Base-by-base conservation (phyloP, 495 filamentous ascomycete species). In the Friedmanniomyces endolithicus region DNA sequence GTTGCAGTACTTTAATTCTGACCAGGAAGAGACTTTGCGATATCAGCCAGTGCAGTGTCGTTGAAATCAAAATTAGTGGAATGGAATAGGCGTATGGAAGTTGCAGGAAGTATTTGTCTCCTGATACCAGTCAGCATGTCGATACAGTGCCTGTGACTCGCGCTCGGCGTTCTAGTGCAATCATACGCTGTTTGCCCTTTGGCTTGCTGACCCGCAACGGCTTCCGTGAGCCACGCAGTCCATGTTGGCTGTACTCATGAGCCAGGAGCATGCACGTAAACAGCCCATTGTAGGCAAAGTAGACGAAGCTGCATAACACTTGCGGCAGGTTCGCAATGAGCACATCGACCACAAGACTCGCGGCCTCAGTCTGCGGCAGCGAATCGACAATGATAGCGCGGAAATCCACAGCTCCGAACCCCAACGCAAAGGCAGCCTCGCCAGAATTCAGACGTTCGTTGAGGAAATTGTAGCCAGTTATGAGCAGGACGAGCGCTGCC, bases 261-360 rank as follows among this genome's bases (percentile, higher is more conserved):
- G 66, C 63, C 20, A 68, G 55, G 20, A 73, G 59, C 73, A 78
- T 75, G 47, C 58, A 52, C 31, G 68, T 71, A 16, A 71, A 52
- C 3, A 74, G 49, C 33, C 64, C 50, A 60, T 76, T 72, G 63
- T 67, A 71, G 3, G 61, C 45, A 16, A 68, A 59, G 55, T 78
- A 78, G 9, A 70, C 49, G 2, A 74, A 56, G 1, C 71, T 71
- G n/a, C 77, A 51, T 0, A 75, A 39, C 0, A 71, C 49, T 58
- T 79, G 76, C 1, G 72, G 72, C 2, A 61, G 48, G 54, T 79
- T 78, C 8, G 69, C 67, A 0, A 73, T 17, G 2, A 74, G 55
- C 1, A 68, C 61, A 11, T 3, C 23, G 11, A 25, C 24, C 24
- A 9, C 47, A 6, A 50, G 47, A 19, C 47, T 25, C 19, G 23